Evolutionary conservation across 202 grass and related monocot genomes (phyloP), one percentile per base, ranked within the genome.

Genomic region (Carex arenaria): DNA sequence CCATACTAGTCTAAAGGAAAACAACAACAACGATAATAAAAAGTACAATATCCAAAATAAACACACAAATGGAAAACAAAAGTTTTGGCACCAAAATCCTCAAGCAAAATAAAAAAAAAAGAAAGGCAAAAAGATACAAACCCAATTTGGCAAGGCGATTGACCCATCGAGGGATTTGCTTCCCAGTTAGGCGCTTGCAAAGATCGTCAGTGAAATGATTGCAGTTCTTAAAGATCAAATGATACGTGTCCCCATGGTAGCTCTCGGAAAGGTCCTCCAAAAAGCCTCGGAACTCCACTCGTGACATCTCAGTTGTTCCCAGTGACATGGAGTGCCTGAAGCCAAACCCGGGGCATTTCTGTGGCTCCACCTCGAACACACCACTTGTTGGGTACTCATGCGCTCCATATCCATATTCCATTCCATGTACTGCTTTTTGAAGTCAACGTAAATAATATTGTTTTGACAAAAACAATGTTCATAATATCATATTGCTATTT

Each of bases 401-500:
- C 67, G 94, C 94, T 64, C 94, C 94, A 76, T 90, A 97, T 30
- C 89, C 94, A 71, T 93, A 97, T 59, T 97, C 94, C 94, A 90
- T 97, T 53, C 91, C 94, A 87, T 97, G 94, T 10, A 87, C 94
- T 97, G 86, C 32, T 18, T 32, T 43, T 54, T n/a, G n/a, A 31
- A 82, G 61, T 34, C 51, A 76, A 76, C 18, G 14, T 32, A n/a
- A 28, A 26, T 32, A 76, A 68, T 53, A 68, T 17, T 53, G 6
- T 18, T 59, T 78, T 38, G 0, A 60, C 30, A 60, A 78, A 20
- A 38, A 19, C 8, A 60, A 4, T 2, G 7, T 78, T 76, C 23
- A 26, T 64, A 26, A 63, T 63, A 28, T 63, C 61, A 36, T 74
- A 74, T 54, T 22, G 53, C 15, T 51, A 74, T 52, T 15, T 31